Conservation (phyloP, 2,329 filamentous ascomycete species). For the Coniochaeta prunicola region DNA sequence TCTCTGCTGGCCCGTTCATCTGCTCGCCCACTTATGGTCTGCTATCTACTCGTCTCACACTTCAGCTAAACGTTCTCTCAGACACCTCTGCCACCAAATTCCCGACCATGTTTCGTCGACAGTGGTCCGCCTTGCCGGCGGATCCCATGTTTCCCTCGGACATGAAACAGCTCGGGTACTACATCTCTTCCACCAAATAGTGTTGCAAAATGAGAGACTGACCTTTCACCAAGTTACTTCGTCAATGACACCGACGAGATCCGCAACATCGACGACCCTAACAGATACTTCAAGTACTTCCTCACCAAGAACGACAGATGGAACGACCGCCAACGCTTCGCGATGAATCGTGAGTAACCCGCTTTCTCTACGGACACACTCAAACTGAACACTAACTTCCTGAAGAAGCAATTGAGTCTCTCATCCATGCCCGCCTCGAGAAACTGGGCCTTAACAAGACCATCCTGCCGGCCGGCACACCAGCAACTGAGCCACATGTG, state of each 20-base stretch:
- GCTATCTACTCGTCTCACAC: too few relatives aligned
- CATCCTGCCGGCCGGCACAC: conserved; percentile 50
- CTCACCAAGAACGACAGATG: conserved; percentile 66
- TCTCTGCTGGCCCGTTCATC: too few relatives aligned
- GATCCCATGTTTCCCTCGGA: conserved; percentile 61
- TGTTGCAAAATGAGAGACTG: neutral
- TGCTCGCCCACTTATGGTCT: too few relatives aligned
- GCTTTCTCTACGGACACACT: neutral
- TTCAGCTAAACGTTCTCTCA: neutral
- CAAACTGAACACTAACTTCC: neutral
- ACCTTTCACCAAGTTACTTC: conserved; percentile 58
- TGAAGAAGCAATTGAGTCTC: conserved; percentile 48
- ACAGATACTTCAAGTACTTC: conserved; percentile 68
- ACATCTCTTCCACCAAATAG: conserved; percentile 3
- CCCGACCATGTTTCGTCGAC: conserved; percentile 65
- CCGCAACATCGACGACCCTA: conserved; percentile 58
- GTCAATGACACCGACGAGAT: conserved; percentile 71
- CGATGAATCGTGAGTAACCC: conserved; percentile 59
- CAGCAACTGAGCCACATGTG: conserved; percentile 46
- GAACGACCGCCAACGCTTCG: conserved; percentile 68
- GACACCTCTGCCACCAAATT: neutral
- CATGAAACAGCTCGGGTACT: conserved; percentile 66
- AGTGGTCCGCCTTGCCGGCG: conserved; percentile 58
- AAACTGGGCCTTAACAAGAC: conserved; percentile 51
- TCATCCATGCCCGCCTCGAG: conserved; percentile 56